Evolutionary conservation across 352 stramenopile genomes (phyloP).

Genomic region (Globisporangium canariense): DNA sequence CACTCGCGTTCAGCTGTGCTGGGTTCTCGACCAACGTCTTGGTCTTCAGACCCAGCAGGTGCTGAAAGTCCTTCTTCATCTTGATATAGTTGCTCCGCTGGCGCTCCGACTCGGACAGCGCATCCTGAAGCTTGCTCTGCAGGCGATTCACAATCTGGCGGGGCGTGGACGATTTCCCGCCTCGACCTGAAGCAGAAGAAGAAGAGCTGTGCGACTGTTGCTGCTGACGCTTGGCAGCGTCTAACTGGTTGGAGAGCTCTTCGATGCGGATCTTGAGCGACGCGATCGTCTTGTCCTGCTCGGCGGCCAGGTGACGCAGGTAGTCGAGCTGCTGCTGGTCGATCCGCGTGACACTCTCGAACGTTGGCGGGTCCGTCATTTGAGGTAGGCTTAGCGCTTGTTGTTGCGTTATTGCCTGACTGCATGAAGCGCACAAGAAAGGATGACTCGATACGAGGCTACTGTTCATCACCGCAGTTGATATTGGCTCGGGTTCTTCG

Average conservation of each 20-base stretch:
- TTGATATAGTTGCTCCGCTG: conserved; percentile 40
- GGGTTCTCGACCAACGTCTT: conserved; percentile 35
- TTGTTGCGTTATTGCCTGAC: not conserved
- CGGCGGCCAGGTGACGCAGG: conserved; percentile 38
- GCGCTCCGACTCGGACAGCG: conserved; percentile 38
- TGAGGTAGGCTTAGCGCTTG: not conserved
- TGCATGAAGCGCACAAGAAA: conserved; percentile 2
- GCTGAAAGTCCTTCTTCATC: conserved; percentile 50
- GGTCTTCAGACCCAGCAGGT: conserved; percentile 39
- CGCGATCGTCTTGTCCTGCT: conserved; percentile 50
- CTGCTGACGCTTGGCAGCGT: conserved; percentile 5
- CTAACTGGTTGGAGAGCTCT: conserved; percentile 28
- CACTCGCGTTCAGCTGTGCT: conserved; percentile 27
- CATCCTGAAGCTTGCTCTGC: conserved; percentile 35
- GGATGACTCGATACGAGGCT: not conserved
- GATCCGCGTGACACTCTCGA: conserved; percentile 29
- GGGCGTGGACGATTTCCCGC: conserved; percentile 14
- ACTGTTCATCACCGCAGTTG: not conserved
- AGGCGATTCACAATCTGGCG: conserved; percentile 25
- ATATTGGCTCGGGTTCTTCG: not conserved
- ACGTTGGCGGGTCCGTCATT: conserved; percentile 19
- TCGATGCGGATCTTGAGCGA: conserved; percentile 43
- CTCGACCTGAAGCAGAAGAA: not conserved
- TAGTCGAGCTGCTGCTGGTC: conserved; percentile 45
- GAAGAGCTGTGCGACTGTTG: not conserved